These are phyloP conservation scores for Ogataea siamensis DNA, from an alignment of 805 yeast genomes.

Conservation along the genomic window DNA sequence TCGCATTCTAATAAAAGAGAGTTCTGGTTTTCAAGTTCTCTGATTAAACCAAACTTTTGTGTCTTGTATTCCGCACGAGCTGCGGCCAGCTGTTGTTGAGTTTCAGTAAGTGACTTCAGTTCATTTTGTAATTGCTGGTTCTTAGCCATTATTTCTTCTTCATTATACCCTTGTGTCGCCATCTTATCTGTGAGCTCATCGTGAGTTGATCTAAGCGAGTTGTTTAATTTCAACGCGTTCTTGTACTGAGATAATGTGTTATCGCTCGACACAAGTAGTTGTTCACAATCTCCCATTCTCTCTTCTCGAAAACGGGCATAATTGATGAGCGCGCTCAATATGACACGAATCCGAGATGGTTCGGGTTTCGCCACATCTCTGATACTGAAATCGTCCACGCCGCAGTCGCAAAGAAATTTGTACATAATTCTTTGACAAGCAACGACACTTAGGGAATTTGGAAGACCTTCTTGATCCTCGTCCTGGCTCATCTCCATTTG, in stretches of 20 bases:
- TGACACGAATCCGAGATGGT: constrained; percentile 56
- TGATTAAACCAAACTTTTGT: constrained; percentile 56
- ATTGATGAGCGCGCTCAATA: constrained; percentile 80
- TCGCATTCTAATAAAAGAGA: constrained; percentile 55
- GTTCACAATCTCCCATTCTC: constrained; percentile 66
- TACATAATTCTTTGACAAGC: constrained; percentile 59
- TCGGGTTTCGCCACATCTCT: constrained; percentile 79
- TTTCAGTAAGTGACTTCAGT: constrained; percentile 54
- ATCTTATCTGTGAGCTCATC: constrained; percentile 19
- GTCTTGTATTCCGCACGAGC: constrained; percentile 65
- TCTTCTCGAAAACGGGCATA: constrained; percentile 83
- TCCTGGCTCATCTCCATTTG: constrained; percentile 23
- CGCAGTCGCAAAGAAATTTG: constrained; percentile 67
- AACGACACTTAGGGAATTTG: constrained; percentile 46
- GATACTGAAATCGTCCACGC: constrained; percentile 72
- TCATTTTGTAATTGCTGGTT: constrained; percentile 60
- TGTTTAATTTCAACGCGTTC: constrained; percentile 41
- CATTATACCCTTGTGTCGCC: constrained; percentile 30
- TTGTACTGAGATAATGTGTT: constrained; percentile 45
- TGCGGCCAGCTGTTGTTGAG: constrained; percentile 58
- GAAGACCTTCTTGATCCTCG: constrained; percentile 20
- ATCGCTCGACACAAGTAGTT: constrained; percentile 54
- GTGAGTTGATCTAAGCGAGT: constrained; percentile 34
- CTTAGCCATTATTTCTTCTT: constrained; percentile 45
- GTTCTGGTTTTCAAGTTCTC: constrained; percentile 59